phyloP scores from a whole-genome alignment of 805 yeast genomes.

The Candida silvicultrix region DNA sequence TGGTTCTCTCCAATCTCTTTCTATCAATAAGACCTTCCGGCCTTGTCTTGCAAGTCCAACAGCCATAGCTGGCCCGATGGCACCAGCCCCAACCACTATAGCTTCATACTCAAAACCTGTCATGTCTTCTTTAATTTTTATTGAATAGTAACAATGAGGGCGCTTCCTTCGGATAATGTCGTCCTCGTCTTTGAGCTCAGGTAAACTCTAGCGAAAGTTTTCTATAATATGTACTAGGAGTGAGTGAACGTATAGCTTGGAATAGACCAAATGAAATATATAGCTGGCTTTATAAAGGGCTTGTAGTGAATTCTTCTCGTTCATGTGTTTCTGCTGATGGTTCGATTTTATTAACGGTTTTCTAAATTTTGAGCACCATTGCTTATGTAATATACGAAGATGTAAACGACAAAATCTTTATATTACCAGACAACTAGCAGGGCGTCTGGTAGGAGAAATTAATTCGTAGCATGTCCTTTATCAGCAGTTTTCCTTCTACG shows the following conservation, averaged over 20 bases:
- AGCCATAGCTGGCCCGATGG: conserved; percentile 91
- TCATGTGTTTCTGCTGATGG: neutral
- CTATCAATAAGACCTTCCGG: conserved; percentile 65
- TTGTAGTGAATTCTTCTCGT: neutral
- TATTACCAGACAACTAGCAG: too few relatives aligned
- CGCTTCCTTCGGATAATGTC: neutral
- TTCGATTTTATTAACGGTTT: neutral
- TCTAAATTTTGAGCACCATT: neutral
- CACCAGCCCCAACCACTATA: conserved; percentile 97
- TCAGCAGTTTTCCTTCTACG: too few relatives aligned
- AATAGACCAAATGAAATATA: too few relatives aligned
- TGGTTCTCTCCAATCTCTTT: conserved; percentile 87
- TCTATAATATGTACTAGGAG: neutral
- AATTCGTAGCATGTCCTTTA: too few relatives aligned
- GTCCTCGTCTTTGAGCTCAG: too few relatives aligned
- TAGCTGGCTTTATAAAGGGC: neutral
- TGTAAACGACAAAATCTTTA: neutral
- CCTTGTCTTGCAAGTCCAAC: conserved; percentile 89
- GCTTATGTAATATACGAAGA: neutral
- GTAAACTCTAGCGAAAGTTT: too few relatives aligned
- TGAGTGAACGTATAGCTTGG: neutral
- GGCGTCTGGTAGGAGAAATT: too few relatives aligned
- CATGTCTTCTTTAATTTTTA: neutral
- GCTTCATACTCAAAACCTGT: conserved; percentile 50
- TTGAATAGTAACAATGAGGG: neutral